Percentiles rank a stretch among this genome's conserved stretches.
Evolutionary conservation across 139 green algal genomes (phyloP).

Genomic region (Coccomyxa sp.): DNA sequence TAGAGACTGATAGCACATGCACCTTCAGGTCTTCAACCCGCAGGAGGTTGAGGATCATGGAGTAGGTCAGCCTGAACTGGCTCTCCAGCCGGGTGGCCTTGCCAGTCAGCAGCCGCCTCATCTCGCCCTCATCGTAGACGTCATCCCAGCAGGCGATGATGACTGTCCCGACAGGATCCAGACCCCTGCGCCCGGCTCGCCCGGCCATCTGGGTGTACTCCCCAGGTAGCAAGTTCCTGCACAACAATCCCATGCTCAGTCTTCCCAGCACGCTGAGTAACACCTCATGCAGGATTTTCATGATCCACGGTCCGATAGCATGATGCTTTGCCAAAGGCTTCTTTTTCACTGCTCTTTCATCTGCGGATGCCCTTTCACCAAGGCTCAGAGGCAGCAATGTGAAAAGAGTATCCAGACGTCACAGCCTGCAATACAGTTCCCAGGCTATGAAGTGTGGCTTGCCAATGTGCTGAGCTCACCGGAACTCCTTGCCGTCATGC

Average conservation of each 20-base stretch:
- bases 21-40: conserved; percentile 91
- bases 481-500: conserved; percentile 87
- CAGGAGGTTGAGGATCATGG: conserved; percentile 97
- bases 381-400: no score
- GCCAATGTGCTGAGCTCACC: conserved; percentile 23
- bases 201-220: conserved; percentile 99
- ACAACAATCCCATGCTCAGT: no score
- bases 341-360: no score
- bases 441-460: no score
- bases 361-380: no score
- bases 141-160: conserved; percentile 85
- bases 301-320: no score
- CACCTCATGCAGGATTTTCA: no score
- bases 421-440: no score
- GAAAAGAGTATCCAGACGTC: no score
- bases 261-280: no score
- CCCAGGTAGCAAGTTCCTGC: conserved; percentile 61
- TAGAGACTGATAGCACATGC: no score
- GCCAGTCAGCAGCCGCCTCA: conserved; percentile 74
- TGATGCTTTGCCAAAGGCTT: no score
- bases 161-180: conserved; percentile 89
- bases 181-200: conserved; percentile 76
- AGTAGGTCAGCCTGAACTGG: conserved; percentile 96
- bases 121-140: conserved; percentile 55
- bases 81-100: conserved; percentile 75